Conservation (phyloP, 192 early-diverging fungal species). For the Obelidium mucronatum region DNA sequence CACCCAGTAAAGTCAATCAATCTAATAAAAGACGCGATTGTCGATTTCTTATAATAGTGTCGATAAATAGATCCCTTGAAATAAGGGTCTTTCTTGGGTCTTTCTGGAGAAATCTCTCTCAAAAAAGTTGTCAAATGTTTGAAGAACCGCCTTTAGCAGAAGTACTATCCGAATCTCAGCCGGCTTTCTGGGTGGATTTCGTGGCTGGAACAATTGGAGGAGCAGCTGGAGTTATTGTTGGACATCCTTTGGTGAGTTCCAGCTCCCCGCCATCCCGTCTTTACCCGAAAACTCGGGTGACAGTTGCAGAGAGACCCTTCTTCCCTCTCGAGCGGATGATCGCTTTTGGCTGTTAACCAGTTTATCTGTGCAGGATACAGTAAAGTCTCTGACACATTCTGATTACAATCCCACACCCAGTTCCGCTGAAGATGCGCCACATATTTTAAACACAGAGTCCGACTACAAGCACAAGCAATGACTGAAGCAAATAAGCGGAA, state of each 20-base stretch:
- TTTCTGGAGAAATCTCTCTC: background rate
- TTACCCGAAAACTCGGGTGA: too few relatives aligned
- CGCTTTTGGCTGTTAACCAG: background rate
- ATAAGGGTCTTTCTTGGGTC: too few relatives aligned
- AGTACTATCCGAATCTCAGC: background rate
- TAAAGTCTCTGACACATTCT: conserved; percentile 42
- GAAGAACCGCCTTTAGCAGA: conserved; percentile 5
- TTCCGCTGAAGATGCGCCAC: too few relatives aligned
- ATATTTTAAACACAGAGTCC: conserved; percentile 43
- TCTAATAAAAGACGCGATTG: too few relatives aligned
- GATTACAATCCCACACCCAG: too few relatives aligned
- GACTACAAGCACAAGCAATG: conserved; percentile 47
- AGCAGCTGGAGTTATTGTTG: conserved; percentile 56
- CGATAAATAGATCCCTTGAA: too few relatives aligned
- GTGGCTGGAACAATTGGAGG: conserved; percentile 44
- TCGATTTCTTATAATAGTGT: too few relatives aligned
- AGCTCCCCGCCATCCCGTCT: too few relatives aligned
- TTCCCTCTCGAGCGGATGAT: background rate
- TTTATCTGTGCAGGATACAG: conserved; percentile 47
- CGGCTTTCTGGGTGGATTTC: conserved; percentile 29
- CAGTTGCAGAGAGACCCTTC: too few relatives aligned
- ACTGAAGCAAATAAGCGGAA: conserved; percentile 3
- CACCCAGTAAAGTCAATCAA: too few relatives aligned
- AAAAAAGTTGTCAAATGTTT: background rate
- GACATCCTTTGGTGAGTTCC: conserved; percentile 56